Base-by-base conservation (phyloP, 2,329 filamentous ascomycete species). In the Ceratocystis albifundus region DNA sequence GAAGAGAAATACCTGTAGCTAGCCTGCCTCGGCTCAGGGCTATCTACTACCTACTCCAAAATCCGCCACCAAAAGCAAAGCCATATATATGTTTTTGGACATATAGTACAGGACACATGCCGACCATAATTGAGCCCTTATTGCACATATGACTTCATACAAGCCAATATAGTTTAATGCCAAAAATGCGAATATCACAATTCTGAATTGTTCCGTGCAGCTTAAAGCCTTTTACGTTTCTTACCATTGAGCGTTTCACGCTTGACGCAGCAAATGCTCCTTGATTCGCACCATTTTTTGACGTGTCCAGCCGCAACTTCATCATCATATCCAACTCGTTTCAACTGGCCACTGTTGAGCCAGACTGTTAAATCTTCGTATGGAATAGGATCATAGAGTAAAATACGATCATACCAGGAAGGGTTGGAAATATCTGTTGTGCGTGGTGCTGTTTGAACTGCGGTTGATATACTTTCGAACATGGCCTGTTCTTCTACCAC, bases 401-500 rank as follows among this genome's bases (percentile, higher is more conserved):
- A 79, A 61, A 99, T 96, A 76, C 91, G 95, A 75, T 97, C 90
- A 71, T 95, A 81, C 89, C 92, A 97, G 1, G 84, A 90, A 15
- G 84, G 84, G 1, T 80, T 73, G 5, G 70, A 69, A 0, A 80
- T 75, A 69, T 86, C 77, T 3, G 71, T 77, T 0, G 81, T 79
- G 12, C 77, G 78, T 2, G 83, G 79, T 3, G 79, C 77, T 0
- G 76, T 76, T 7, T 72, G 80, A 8, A 88, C 76, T 0, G 84
- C 84, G 48, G 77, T 76, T 0, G 81, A 82, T 64, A 88, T 85
- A 69, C 78, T 74, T 30, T 71, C 71, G 69, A 85, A 85, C 28
- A 85, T 71, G 0, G 71, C 72, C 0, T 75, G 70, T 69, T 83
- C 77, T 57, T 80, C 73, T 10, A 76, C 74, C 0, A 75, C 78